Evolutionary conservation across 345 rosid species (phyloP), one percentile per base, ranked within the genome.

Genomic region (Carallia pectinifolia): DNA sequence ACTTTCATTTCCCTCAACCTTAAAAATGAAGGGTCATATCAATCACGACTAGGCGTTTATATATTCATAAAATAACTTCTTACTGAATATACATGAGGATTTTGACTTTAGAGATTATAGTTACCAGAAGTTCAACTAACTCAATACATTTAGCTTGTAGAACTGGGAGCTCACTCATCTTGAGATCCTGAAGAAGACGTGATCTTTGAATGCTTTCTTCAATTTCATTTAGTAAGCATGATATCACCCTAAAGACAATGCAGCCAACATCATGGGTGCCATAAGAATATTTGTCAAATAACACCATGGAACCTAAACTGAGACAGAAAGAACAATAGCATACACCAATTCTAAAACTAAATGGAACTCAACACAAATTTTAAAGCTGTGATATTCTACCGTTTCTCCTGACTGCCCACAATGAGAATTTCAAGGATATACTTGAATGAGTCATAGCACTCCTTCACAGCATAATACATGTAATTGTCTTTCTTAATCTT

Each of bases 81-180:
- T n/a, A 27, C 37, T 30, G 33, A 31, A 58, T 10, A 5, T 30
- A 56, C 15, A 62, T 60, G 58, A 71, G 50, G 59, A 66, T 50
- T 65, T 65, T 18, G 62, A 40, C 47, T 53, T 69, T 71, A 50
- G 50, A 68, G 58, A 40, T 44, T 63, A 79, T 58, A 62, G 66
- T 86, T 91, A 94, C 98, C 86, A 94, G 85, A 76, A 89, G 88
- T 85, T 90, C 87, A 80, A 88, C 78, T 72, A 94, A 77, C 79
- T 87, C 85, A 61, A 82, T 77, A 69, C 87, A 85, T 83, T 90
- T 87, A 12, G 71, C 81, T 74, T 80, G 89, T 79, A 94, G 78
- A 58, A 83, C 74, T 64, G 85, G 87, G 65, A 94, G 93, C 81
- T 81, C 81, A 73, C 86, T 76, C 89, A 91, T 78, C 77, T 83